Base-by-base conservation (phyloP, 1,284 basidiomycete species). In the Heterobasidion parviporum region DNA sequence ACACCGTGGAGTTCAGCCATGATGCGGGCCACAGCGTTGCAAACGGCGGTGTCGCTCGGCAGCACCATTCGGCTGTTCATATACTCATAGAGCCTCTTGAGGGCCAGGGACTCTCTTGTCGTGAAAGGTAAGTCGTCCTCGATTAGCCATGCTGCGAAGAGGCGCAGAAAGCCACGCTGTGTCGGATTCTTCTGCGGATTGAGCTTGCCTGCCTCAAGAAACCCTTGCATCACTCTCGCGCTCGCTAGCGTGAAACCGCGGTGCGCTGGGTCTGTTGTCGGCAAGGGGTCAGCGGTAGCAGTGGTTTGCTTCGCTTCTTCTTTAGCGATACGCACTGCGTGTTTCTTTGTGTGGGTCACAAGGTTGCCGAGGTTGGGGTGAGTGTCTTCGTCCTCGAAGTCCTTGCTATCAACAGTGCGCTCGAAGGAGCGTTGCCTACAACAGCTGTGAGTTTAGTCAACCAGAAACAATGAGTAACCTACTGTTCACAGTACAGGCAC, bases 71-170 rank as follows among this genome's bases (percentile, higher is more conserved):
- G 54, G 48, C 64, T 33, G 32, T 64, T 57, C 18, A 69, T 52
- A 50, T 69, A 70, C 44, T 61, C 57, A 61, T 67, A 70, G 6
- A 70, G 58, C 5, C 56, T 18, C 2, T 56, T 43, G 18, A 70
- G 61, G 7, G 55, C 48, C 6, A 59, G 62, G 20, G 65, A 58
- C 50, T 71, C 63, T 15, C 65, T 65, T 3, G 65, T 65, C 1
- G 65, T 70, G 61, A 64, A 70, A 20, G 67, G 67, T 12, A 69
- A 61, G 50, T 63, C 63, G 15, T 71, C 66, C 33, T 70, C 62
- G 32, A 70, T 53, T 18, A 71, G 62, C 67, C 68, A 71, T 6
- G 67, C 68, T 8, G 68, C 26, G 56, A 70, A 68, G 7, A 68
- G 50, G 8, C 61, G 60, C 6, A 63, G 50, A 70, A 72, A 1